Percentiles rank a stretch among this genome's conserved stretches.
These are phyloP conservation scores for Penicillium olsonii DNA, from an alignment of 2,329 filamentous ascomycete genomes.

Conservation along the genomic window DNA sequence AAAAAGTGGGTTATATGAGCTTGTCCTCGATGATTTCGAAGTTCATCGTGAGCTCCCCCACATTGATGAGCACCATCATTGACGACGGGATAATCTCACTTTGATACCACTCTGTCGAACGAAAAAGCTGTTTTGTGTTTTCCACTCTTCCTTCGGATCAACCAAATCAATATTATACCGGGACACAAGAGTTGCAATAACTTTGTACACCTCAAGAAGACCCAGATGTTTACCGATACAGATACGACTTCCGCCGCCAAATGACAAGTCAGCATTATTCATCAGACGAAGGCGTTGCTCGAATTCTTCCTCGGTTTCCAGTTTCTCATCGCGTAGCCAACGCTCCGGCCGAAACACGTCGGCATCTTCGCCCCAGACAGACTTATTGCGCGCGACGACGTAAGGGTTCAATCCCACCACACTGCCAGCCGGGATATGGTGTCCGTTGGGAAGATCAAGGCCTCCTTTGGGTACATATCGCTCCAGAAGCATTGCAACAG, in stretches of 20 bases:
- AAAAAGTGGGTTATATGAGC: too few relatives aligned
- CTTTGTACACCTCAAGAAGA: slow-evolving; percentile 61
- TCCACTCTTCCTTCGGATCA: slow-evolving; percentile 51
- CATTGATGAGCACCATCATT: too few relatives aligned
- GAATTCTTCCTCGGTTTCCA: slow-evolving; percentile 38
- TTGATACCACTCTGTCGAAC: slow-evolving; percentile 60
- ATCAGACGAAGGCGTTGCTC: slow-evolving; percentile 37
- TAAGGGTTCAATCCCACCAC: slow-evolving; percentile 39
- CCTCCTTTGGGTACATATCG: slow-evolving; percentile 47
- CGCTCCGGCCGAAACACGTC: slow-evolving; percentile 50
- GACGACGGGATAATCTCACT: slow-evolving; percentile 36
- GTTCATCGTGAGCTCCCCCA: too few relatives aligned
- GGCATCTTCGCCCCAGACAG: slow-evolving; percentile 48
- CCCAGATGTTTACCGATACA: slow-evolving; percentile 59
- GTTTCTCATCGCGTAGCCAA: slow-evolving; percentile 43
- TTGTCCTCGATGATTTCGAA: too few relatives aligned
- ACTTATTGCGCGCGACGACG: slow-evolving; percentile 40
- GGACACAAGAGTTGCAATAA: slow-evolving; percentile 54
- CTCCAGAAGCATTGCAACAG: slow-evolving; percentile 51
- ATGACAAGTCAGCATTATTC: slow-evolving; percentile 43
- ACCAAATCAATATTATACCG: slow-evolving; percentile 54
- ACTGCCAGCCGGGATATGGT: slow-evolving; percentile 34
- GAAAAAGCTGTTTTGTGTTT: slow-evolving; percentile 59
- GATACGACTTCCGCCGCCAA: slow-evolving; percentile 57
- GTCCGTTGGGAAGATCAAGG: slow-evolving; percentile 29